phyloP scores from a whole-genome alignment of 2,329 filamentous ascomycete species.

The Teratosphaeria gauchensis region DNA sequence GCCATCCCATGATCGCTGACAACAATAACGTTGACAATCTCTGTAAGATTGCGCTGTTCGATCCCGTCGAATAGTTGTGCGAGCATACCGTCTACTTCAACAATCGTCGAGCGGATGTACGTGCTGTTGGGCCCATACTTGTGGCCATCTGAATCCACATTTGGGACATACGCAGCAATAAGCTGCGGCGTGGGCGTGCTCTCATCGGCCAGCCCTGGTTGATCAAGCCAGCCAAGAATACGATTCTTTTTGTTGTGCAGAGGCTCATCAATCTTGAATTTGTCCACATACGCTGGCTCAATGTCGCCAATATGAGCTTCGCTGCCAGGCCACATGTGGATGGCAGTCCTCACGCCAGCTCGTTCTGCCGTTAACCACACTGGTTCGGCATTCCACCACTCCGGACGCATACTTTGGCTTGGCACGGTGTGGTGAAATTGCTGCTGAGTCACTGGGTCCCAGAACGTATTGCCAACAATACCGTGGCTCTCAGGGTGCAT shows the following conservation, averaged over 20 bases:
- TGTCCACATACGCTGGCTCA: conserved; percentile 73
- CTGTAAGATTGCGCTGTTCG: conserved; percentile 69
- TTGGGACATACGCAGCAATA: conserved; percentile 88
- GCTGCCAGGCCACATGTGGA: conserved; percentile 94
- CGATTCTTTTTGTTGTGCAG: conserved; percentile 67
- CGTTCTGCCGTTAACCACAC: conserved; percentile 89
- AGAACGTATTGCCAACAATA: conserved; percentile 89
- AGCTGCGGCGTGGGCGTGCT: conserved; percentile 65
- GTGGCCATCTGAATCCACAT: conserved; percentile 83
- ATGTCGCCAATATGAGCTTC: conserved; percentile 73
- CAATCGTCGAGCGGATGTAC: conserved; percentile 71
- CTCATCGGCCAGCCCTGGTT: conserved; percentile 45
- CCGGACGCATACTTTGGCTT: conserved; percentile 62
- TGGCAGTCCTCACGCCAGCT: conserved; percentile 65
- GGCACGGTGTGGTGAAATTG: conserved; percentile 86
- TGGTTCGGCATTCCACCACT: conserved; percentile 93
- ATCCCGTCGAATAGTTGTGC: conserved; percentile 66
- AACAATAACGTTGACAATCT: conserved; percentile 88
- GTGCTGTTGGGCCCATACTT: conserved; percentile 89
- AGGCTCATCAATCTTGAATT: conserved; percentile 68
- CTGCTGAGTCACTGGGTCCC: conserved; percentile 65
- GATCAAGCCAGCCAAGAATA: conserved; percentile 74
- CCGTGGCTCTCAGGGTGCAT: conserved; percentile 89
- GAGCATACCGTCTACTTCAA: conserved; percentile 73
- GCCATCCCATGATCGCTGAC: conserved; percentile 99